Base-by-base conservation (phyloP, 257 asterid species). In the Solanum piurae region DNA sequence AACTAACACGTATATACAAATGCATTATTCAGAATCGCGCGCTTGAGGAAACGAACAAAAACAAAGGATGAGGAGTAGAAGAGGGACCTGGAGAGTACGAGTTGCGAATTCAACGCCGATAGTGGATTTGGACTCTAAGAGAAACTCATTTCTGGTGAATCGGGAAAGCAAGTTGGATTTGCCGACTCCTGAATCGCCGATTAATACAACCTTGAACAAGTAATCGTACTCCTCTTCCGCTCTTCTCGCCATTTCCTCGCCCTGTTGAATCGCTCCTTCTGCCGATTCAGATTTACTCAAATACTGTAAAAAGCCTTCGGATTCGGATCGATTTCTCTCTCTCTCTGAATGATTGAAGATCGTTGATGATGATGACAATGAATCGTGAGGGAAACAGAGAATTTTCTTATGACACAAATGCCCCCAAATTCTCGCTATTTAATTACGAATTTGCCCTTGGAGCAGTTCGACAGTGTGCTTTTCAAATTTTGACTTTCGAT, bases 81-180 rank as follows among this genome's bases (percentile, higher is more conserved):
- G 31, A 71, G 2, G 44, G 14, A 40, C 86, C 86, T 92, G 93
- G 36, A 92, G 94, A 5, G 93, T 90, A 14, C 94, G 94, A 83
- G 94, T 92, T 64, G 94, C 94, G 90, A 92, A 92, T 83, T 92
- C 94, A 76, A 92, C 94, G 87, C 94, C 94, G 79, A 92, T 92
- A 80, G 94, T 92, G 87, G 94, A 92, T 88, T 92, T 92, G 80
- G 93, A 92, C 49, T 92, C 94, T 87, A 92, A 86, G 83, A 90
- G 84, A 89, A 92, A 92, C 64, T 92, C 94, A 46, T 92, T 92
- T 79, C 94, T 86, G 75, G 94, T 92, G 86, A 92, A 92, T 84
- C 94, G 90, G 55, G 94, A 92, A 5, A 92, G 92, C 71, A 92
- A 31, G 38, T 91, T 90, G 6, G 94, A 92, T 79, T 92, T 92